Conservation (phyloP, 2,329 filamentous ascomycete genomes). For the Aspergillus costaricaensis region DNA sequence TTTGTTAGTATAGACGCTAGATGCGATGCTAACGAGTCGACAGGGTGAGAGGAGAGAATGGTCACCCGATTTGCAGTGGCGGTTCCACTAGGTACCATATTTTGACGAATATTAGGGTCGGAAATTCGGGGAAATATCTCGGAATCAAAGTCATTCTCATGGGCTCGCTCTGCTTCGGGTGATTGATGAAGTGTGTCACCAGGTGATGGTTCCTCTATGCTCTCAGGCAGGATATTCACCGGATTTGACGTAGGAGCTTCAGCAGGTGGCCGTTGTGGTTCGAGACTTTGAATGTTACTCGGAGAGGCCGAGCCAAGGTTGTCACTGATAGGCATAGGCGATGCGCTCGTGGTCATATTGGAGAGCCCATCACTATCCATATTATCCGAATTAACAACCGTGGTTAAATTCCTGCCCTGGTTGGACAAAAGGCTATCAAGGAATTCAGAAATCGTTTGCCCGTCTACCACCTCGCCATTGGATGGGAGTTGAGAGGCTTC, state of each 20-base stretch:
- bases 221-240: conserved; percentile 34
- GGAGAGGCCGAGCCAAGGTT: conserved; percentile 5
- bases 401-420: conserved; percentile 27
- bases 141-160: conserved; percentile 19
- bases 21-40: conserved; percentile 46
- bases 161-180: conserved; percentile 14
- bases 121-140: conserved; percentile 21
- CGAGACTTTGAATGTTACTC: conserved; percentile 8
- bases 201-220: conserved; percentile 32
- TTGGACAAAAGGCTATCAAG: conserved; percentile 39
- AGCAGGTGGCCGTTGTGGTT: conserved; percentile 14
- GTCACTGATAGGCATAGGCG: conserved; percentile 19
- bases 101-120: conserved; percentile 21
- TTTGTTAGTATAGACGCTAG: conserved; percentile 41
- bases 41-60: conserved; percentile 45
- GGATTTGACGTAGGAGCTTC: conserved; percentile 14
- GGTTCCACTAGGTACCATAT: conserved; percentile 9
- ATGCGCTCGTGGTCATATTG: conserved; percentile 22
- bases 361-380: conserved; percentile 29
- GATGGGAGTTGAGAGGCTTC: conserved; percentile 16
- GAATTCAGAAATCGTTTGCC: conserved; percentile 36
- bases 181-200: conserved; percentile 22
- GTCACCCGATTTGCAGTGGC: conserved; percentile 42
- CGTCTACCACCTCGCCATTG: conserved; percentile 22
- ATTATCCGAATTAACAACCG: conserved; percentile 18